Evolutionary conservation across 2,329 filamentous ascomycete genomes (phyloP).

Genomic region (Passalora sequoiae): DNA sequence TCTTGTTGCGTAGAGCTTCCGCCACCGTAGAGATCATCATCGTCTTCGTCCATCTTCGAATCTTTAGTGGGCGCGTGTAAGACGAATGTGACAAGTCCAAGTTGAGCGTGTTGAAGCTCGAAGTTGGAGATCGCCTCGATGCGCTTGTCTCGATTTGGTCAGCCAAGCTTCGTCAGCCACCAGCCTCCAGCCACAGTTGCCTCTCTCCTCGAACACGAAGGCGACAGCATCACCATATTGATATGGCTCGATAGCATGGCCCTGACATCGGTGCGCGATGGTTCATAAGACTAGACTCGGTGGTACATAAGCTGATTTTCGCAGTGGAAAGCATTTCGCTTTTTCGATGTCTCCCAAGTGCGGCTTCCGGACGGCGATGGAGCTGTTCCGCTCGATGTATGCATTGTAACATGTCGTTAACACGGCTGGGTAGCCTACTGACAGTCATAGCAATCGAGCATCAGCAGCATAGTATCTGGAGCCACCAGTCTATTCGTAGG

Average conservation of each 20-base stretch:
- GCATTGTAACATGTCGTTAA: no score
- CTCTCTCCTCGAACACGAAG: neutral
- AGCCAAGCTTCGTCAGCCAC: no score
- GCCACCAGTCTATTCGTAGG: constrained; percentile 88
- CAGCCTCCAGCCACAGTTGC: constrained; percentile 7
- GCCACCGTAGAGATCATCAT: constrained; percentile 48
- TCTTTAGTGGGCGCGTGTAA: neutral
- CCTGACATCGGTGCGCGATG: constrained; percentile 31
- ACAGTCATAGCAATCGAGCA: constrained; percentile 52
- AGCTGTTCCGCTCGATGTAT: constrained; percentile 41
- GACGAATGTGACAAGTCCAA: constrained; percentile 5
- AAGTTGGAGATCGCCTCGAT: constrained; percentile 1
- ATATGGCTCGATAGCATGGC: constrained; percentile 32
- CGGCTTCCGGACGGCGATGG: constrained; percentile 73
- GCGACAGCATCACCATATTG: constrained; percentile 2
- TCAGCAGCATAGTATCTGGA: constrained; percentile 78
- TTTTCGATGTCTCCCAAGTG: constrained; percentile 91
- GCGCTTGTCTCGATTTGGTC: no score
- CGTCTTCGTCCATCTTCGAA: constrained; percentile 46
- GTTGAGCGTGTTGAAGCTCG: constrained; percentile 6
- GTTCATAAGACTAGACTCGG: no score
- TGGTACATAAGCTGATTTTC: constrained; percentile 10
- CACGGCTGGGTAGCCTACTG: no score
- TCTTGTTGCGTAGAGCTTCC: constrained; percentile 17
- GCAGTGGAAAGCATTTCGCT: constrained; percentile 98